phyloP scores from a whole-genome alignment of 2,329 filamentous ascomycete genomes.

The Periconia macrospinosa region DNA sequence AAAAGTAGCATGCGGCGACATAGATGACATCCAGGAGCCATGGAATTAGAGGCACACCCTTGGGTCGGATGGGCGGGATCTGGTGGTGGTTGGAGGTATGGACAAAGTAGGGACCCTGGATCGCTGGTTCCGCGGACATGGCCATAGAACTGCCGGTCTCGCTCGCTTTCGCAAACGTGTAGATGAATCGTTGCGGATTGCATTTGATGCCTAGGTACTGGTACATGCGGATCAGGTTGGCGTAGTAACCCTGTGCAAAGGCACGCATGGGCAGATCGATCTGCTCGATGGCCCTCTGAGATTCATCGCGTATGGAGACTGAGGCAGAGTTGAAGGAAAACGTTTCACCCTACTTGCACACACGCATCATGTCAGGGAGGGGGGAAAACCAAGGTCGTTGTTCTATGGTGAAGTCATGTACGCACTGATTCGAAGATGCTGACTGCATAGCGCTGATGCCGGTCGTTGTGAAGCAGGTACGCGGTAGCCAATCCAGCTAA shows the following conservation, averaged over 20 bases:
- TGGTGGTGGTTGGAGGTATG: constrained; percentile 60
- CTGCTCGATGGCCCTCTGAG: constrained; percentile 31
- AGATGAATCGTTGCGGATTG: constrained; percentile 56
- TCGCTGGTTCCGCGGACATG: background rate
- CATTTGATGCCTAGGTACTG: constrained; percentile 56
- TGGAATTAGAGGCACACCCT: constrained; percentile 34
- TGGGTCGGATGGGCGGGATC: constrained; percentile 46
- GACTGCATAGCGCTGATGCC: constrained; percentile 45
- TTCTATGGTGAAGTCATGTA: background rate
- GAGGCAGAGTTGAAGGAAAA: constrained; percentile 52
- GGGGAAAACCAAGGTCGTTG: background rate
- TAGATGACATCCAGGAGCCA: constrained; percentile 51
- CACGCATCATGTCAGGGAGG: too few species aligned
- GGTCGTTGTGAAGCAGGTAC: constrained; percentile 49
- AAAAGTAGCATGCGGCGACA: constrained; percentile 54
- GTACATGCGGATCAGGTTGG: constrained; percentile 60
- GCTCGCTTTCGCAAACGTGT: constrained; percentile 50
- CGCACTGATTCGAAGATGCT: constrained; percentile 51
- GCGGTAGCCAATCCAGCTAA: constrained; percentile 54
- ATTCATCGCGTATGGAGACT: constrained; percentile 37
- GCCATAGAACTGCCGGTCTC: background rate
- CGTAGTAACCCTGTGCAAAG: constrained; percentile 58
- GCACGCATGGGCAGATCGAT: constrained; percentile 57
- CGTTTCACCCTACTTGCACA: constrained; percentile 39
- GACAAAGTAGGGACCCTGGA: constrained; percentile 49